Base-by-base conservation (phyloP, 768 basidiomycete genomes). In the Calocera cornea region DNA sequence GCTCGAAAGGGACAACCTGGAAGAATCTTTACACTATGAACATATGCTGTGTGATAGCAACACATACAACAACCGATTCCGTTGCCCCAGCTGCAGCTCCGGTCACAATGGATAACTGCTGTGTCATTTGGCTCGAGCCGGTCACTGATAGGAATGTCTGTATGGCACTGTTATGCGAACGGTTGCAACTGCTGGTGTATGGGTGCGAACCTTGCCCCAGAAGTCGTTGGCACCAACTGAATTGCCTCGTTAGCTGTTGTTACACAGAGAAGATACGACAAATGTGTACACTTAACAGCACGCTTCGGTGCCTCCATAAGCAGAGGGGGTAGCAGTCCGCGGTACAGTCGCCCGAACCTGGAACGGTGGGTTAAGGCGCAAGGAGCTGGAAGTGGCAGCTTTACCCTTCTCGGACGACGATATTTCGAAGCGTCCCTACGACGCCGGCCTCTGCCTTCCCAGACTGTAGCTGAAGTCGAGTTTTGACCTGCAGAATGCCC, bases 241-340 rank as follows among this genome's bases (percentile, higher is more conserved):
- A 50, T 72, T 70, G 24, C 47, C 38, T n/a, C 41, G 31, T 10
- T 27, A 66, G 27, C 44, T 33, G 36, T 3, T 27, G 47, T 16
- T 34, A 27, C 19, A 34, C 64, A 33, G 47, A 54, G 22, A 34
- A 33, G 34, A 24, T 70, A 89, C 89, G 90, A 91, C 50, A 60
- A 19, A 44, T 16, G 64, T 69, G 36, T 63, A 71, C 72, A 74
- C 83, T 98, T 99, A 63, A 94, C 90, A 17, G 97, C 97, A 78
- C 97, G 87, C 80, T 99, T 99, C 1, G 97, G 97, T 17, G 97
- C 97, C 78, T 99, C 97, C 50, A 99, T 80, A 73, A 98, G 84
- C 11, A 99, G 78, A 19, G 97, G 97, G 11, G 97, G 93, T n/a
- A 94, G 87, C 68, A 99, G 86, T 72, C 95, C 97, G 80, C 95